These are phyloP conservation scores for Avicennia marina DNA, from an alignment of 257 asterid genomes.

Conservation along the genomic window DNA sequence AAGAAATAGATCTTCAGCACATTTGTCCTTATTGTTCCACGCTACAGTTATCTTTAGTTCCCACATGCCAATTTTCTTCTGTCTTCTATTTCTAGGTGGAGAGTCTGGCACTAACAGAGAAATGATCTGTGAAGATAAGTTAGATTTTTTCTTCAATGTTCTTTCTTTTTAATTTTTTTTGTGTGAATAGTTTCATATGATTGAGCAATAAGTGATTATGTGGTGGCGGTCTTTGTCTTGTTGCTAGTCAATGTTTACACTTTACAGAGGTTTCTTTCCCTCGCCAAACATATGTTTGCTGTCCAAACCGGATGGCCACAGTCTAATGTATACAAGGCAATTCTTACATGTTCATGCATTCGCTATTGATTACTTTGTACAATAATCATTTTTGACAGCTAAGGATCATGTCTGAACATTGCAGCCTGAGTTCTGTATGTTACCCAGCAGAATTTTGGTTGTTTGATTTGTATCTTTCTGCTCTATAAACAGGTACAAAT, in stretches of 20 bases:
- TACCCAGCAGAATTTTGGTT: conserved; percentile 1
- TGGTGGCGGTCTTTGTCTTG: neutral
- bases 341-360: neutral
- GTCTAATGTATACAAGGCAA: neutral
- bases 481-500: conserved; percentile 70
- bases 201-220: neutral
- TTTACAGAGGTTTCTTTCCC: neutral
- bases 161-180: neutral
- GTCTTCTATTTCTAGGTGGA: too few species aligned
- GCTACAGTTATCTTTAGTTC: too few species aligned
- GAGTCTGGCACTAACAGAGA: too few species aligned
- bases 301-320: conserved; percentile 4
- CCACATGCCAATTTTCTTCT: too few species aligned
- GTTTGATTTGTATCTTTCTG: conserved; percentile 13
- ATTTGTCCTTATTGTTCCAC: too few species aligned
- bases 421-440: conserved; percentile 4
- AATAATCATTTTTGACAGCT: conserved; percentile 1
- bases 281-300: neutral
- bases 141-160: too few species aligned
- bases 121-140: too few species aligned
- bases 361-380: conserved; percentile 1
- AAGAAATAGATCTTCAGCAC: too few species aligned
- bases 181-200: neutral
- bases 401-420: conserved; percentile 5
- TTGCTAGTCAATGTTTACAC: conserved; percentile 13